Evolutionary conservation across 441 rosid species (phyloP).

Genomic region (Pelargonium citronellum): DNA sequence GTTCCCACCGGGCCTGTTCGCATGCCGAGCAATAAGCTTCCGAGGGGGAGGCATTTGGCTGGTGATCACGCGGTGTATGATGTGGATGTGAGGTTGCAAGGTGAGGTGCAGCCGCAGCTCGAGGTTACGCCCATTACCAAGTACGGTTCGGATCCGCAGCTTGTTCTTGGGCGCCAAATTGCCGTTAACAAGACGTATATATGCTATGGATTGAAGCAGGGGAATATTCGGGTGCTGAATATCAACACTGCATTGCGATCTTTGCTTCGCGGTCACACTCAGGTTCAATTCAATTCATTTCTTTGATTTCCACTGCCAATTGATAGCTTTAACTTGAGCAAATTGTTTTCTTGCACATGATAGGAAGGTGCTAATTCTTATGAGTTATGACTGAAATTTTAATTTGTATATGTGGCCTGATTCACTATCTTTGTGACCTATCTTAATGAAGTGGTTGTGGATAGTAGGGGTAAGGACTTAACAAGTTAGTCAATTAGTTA

Average conservation of each 20-base stretch:
- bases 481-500: too few species aligned
- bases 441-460: too few species aligned
- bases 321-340: background rate
- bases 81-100: constrained; percentile 47
- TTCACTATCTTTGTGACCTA: too few species aligned
- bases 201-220: constrained; percentile 83
- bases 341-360: background rate
- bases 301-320: background rate
- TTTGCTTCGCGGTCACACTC: constrained; percentile 74
- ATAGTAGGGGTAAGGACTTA: too few species aligned
- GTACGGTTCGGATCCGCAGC: constrained; percentile 74
- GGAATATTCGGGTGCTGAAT: constrained; percentile 79
- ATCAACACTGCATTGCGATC: constrained; percentile 76
- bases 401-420: too few species aligned
- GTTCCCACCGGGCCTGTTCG: constrained; percentile 17
- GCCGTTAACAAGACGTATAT: constrained; percentile 75
- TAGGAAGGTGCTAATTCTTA: background rate
- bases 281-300: constrained; percentile 34
- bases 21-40: constrained; percentile 50
- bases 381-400: background rate
- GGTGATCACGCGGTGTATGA: constrained; percentile 50
- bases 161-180: constrained; percentile 71
- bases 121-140: constrained; percentile 79
- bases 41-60: constrained; percentile 53
- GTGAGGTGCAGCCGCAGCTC: constrained; percentile 69